Evolutionary conservation across 805 yeast species (phyloP).

Genomic region (Maudiozyma turicensis): DNA sequence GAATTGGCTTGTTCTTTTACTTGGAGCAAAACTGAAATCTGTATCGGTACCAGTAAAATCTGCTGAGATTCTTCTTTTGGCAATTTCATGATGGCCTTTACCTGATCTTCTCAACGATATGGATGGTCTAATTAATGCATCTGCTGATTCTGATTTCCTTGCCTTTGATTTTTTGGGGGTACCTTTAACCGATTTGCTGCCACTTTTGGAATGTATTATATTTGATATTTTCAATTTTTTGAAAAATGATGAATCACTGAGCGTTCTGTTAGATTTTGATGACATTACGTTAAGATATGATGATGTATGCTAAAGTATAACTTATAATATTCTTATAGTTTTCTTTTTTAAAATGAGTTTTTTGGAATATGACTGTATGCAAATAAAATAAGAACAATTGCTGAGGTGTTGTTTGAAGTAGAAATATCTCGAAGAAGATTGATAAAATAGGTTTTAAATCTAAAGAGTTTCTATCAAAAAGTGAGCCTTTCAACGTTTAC

Average conservation of each 20-base stretch:
- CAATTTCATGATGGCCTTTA: slow-evolving; percentile 13
- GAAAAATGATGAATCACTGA: slow-evolving; percentile 9
- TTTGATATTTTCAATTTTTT: slow-evolving; percentile 5
- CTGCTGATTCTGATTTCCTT: not conserved
- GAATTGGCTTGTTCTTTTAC: slow-evolving; percentile 3
- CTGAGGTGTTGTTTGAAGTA: too few species aligned
- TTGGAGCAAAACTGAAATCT: not conserved
- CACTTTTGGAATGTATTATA: not conserved
- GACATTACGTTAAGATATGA: not conserved
- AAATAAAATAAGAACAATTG: too few species aligned
- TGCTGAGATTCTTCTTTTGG: slow-evolving; percentile 13
- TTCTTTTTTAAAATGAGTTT: too few species aligned
- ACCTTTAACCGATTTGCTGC: not conserved
- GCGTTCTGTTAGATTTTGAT: slow-evolving; percentile 3
- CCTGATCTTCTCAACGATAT: slow-evolving; percentile 8
- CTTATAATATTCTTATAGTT: too few species aligned
- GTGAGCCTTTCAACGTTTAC: too few species aligned
- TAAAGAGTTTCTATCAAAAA: too few species aligned
- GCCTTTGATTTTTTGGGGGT: not conserved
- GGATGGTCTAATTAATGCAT: slow-evolving; percentile 4
- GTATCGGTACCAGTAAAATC: slow-evolving; percentile 2
- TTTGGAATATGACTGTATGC: too few species aligned
- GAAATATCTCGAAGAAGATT: too few species aligned
- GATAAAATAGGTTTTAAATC: too few species aligned
- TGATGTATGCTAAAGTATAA: not conserved